Evolutionary conservation across 1,139 yeast species (phyloP).

Genomic region (Spencermartinsiella ligniputridi): DNA sequence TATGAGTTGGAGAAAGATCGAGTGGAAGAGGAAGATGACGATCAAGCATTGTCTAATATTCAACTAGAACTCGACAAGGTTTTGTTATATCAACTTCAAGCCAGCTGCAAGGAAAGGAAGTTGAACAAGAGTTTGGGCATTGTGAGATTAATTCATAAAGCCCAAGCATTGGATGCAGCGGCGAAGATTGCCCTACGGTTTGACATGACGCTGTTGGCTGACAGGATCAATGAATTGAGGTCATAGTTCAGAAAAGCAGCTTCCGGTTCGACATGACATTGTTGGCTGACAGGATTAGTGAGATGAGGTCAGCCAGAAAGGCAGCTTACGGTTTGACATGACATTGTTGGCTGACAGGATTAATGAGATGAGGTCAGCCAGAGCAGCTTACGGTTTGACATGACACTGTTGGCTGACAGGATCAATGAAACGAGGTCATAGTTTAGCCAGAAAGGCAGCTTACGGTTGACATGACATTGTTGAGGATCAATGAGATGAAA

Average conservation of each 20-base stretch:
- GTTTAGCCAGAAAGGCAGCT: too few relatives aligned
- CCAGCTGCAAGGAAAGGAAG: slow-evolving; percentile 65
- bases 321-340: slow-evolving; percentile 79
- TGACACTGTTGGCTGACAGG: slow-evolving; percentile 58
- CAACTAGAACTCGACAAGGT: slow-evolving; percentile 57
- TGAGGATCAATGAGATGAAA: too few relatives aligned
- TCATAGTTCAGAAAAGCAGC: too few relatives aligned
- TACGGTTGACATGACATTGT: slow-evolving; percentile 59
- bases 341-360: slow-evolving; percentile 62
- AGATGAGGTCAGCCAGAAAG: slow-evolving; percentile 71
- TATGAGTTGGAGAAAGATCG: slow-evolving; percentile 26
- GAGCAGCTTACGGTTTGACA: slow-evolving; percentile 80
- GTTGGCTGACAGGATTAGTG: slow-evolving; percentile 64
- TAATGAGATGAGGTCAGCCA: slow-evolving; percentile 43
- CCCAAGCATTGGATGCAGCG: slow-evolving; percentile 80
- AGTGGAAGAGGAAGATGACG: slow-evolving; percentile 12
- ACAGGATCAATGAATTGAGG: slow-evolving; percentile 50
- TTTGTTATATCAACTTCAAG: slow-evolving; percentile 69
- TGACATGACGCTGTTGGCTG: slow-evolving; percentile 60
- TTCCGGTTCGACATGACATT: slow-evolving; percentile 64
- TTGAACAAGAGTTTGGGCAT: slow-evolving; percentile 65
- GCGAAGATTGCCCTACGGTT: slow-evolving; percentile 77
- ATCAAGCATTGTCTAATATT: slow-evolving; percentile 27
- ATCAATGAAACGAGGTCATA: slow-evolving; percentile 46
- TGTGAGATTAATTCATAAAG: slow-evolving; percentile 65